Conservation (phyloP, 371 early-diverging fungal genomes). For the Apophysomyces elegans region DNA sequence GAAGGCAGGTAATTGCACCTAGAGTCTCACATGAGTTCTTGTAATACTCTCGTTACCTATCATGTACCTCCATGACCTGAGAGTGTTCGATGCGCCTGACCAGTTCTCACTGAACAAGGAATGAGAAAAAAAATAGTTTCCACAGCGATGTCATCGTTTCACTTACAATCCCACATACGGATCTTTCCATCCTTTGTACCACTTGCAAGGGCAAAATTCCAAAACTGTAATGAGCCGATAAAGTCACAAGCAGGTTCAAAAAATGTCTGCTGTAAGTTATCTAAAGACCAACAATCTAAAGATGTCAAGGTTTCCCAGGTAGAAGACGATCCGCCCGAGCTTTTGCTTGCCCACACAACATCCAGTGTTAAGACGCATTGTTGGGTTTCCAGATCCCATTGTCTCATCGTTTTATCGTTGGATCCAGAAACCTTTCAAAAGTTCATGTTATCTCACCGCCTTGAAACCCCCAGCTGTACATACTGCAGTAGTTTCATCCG, state of each 20-base stretch:
- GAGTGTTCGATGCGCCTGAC: slow-evolving; percentile 79
- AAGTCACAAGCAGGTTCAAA: slow-evolving; percentile 56
- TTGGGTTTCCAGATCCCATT: slow-evolving; percentile 89
- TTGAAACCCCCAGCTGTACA: background rate
- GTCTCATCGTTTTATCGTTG: slow-evolving; percentile 86
- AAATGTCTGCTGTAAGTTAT: slow-evolving; percentile 28
- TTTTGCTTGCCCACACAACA: slow-evolving; percentile 68
- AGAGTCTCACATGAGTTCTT: background rate
- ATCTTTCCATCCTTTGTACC: slow-evolving; percentile 88
- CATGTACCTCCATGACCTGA: slow-evolving; percentile 63
- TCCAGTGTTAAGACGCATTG: slow-evolving; percentile 68
- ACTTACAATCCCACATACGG: slow-evolving; percentile 86
- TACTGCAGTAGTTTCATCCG: slow-evolving; percentile 50
- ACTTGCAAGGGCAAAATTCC: slow-evolving; percentile 81
- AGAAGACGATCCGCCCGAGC: slow-evolving; percentile 21
- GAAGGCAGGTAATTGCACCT: slow-evolving; percentile 71
- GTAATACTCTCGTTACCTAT: background rate
- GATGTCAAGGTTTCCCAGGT: slow-evolving; percentile 18
- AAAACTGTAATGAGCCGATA: slow-evolving; percentile 80
- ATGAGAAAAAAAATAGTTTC: background rate
- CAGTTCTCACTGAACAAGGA: slow-evolving; percentile 65
- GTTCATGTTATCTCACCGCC: background rate
- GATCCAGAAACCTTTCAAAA: slow-evolving; percentile 72
- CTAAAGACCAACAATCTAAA: slow-evolving; percentile 26
- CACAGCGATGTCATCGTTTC: background rate